Base-by-base conservation (phyloP, 768 basidiomycete species). In the Macrocybe gigantea region DNA sequence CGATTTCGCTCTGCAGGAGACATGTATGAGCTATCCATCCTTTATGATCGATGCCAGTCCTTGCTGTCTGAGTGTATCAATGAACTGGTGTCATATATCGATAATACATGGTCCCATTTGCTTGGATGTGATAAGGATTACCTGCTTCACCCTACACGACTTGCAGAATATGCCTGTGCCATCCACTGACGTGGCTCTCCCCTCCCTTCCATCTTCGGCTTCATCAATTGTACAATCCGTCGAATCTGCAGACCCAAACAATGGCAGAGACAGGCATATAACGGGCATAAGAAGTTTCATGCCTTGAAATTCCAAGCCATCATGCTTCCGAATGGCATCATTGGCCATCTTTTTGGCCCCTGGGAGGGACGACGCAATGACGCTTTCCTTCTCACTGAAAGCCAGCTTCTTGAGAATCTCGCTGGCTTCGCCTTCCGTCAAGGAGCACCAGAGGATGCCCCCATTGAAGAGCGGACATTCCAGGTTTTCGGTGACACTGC, bases 401-500 rank as follows among this genome's bases (percentile, higher is more conserved):
- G 32, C 38, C 9, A 14, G 11, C 7, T 43, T 7, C 35, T 47
- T 1, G 41, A 47, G 6, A 32, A n/a, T 6, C 15, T 33, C 22
- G 22, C 38, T 2, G 15, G 33, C 30, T 37, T 9, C 41, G 33
- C 30, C 38, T 11, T n/a, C n/a, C n/a, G n/a, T n/a, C n/a, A n/a
- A n/a, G n/a, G n/a, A n/a, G n/a, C n/a, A n/a, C n/a, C n/a, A n/a
- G n/a, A n/a, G 10, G 8, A 38, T 35, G 43, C 33, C 31, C 45
- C 41, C 10, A 11, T 37, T 12, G 31, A 47, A 1, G 45, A 54
- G 11, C n/a, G 45, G 0, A 41, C 32, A 15, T 54, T 61, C 38
- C 55, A 60, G n/a, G 39, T 63, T 8, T 62, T 57, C 44, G 60
- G 60, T 3, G 62, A 64, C 48, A 52, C 59, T 5, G 63, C 60